phyloP scores from a whole-genome alignment of 208 protist species.

The Leishmania braziliensis region DNA sequence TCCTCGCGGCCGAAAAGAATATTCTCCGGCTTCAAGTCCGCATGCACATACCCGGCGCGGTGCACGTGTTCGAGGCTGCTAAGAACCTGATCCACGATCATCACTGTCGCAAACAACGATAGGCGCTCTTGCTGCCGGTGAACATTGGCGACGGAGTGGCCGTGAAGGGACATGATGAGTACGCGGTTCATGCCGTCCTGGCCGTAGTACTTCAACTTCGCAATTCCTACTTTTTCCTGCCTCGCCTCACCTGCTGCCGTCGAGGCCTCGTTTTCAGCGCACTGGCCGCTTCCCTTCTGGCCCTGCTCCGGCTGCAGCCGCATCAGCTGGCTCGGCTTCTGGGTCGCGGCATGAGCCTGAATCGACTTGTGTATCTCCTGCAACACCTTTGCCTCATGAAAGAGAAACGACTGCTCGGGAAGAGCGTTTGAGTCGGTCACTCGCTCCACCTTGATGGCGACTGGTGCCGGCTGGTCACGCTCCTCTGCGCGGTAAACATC shows the following conservation, averaged over 20 bases:
- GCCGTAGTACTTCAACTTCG: conserved; percentile 96
- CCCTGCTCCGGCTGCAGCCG: neutral
- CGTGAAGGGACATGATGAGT: conserved; percentile 98
- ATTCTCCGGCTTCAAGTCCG: conserved; percentile 91
- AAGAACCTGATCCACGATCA: conserved; percentile 97
- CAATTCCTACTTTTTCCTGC: conserved; percentile 68
- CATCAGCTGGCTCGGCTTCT: conserved; percentile 3
- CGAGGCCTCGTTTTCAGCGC: neutral
- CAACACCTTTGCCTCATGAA: conserved; percentile 96
- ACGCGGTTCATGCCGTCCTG: conserved; percentile 97
- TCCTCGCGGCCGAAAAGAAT: conserved; percentile 77
- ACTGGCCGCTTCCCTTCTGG: neutral
- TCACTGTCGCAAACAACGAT: conserved; percentile 97
- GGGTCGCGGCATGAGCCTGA: conserved; percentile 13
- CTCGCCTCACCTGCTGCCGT: neutral
- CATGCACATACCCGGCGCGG: conserved; percentile 76
- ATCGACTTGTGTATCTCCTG: conserved; percentile 69
- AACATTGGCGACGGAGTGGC: conserved; percentile 96
- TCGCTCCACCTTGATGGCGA: conserved; percentile 65
- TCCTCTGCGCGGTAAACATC: conserved; percentile 94
- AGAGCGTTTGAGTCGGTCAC: conserved; percentile 39
- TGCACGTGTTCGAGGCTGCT: conserved; percentile 95
- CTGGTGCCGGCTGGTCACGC: conserved; percentile 26
- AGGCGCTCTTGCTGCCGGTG: conserved; percentile 86
- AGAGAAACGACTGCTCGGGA: conserved; percentile 93